These are phyloP conservation scores for Biscogniauxia sp. DNA, from an alignment of 2,329 filamentous ascomycete genomes.

Conservation along the genomic window DNA sequence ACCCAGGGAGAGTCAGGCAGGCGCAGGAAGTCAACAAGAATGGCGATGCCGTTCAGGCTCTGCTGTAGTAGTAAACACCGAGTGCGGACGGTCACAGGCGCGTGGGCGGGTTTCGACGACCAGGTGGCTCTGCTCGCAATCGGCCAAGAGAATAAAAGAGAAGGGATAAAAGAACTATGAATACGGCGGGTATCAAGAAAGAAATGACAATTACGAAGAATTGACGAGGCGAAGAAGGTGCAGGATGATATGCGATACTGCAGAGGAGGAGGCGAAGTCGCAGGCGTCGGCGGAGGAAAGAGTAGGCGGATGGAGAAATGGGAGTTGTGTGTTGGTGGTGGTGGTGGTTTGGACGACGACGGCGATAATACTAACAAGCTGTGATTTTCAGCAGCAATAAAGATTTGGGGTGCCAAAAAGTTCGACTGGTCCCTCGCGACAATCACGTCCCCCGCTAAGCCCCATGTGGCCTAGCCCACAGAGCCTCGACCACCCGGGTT, in stretches of 20 bases:
- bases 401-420: conserved; percentile 5
- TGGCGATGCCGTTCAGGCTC: neutral
- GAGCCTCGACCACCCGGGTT: neutral
- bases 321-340: neutral
- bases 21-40: neutral
- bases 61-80: neutral
- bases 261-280: neutral
- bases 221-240: conserved; percentile 7
- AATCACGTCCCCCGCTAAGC: conserved; percentile 2
- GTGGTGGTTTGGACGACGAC: neutral
- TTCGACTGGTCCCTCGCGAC: conserved; percentile 1
- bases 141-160: neutral
- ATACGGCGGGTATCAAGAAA: conserved; percentile 18
- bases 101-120: conserved; percentile 8
- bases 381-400: conserved; percentile 6
- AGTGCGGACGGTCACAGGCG: conserved; percentile 7
- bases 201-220: conserved; percentile 20
- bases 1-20: neutral
- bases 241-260: conserved; percentile 1
- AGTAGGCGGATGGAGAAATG: neutral
- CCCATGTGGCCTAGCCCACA: neutral
- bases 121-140: conserved; percentile 18
- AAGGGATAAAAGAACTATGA: conserved; percentile 11
- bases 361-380: neutral
- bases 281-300: conserved; percentile 1